These are phyloP conservation scores for Clitoria ternatea DNA, from an alignment of 306 rosid genomes.

Conservation along the genomic window DNA sequence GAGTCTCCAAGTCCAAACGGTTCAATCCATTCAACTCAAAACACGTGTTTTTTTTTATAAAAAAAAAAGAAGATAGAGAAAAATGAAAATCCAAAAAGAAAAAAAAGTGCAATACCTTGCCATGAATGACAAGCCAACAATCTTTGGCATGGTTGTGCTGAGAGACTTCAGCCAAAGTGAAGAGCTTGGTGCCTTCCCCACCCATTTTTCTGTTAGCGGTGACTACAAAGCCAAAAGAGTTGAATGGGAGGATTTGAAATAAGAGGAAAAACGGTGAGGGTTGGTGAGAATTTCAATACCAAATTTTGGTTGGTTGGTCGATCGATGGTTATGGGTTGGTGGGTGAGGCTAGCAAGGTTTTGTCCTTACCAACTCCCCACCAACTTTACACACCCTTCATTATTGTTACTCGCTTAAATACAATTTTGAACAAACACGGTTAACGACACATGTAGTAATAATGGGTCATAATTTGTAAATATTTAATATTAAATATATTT, in stretches of 20 bases:
- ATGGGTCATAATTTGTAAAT: too few relatives aligned
- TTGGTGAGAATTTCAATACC: constrained; percentile 25
- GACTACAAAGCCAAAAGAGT: background rate
- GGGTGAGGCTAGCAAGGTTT: background rate
- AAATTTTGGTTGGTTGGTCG: background rate
- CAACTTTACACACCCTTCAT: background rate
- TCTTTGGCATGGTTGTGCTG: constrained; percentile 50
- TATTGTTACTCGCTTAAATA: too few relatives aligned
- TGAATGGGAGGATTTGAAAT: constrained; percentile 32
- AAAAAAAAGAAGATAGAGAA: background rate
- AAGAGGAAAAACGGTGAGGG: background rate
- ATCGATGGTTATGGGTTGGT: constrained; percentile 19
- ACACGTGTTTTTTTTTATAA: too few relatives aligned
- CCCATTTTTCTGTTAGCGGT: constrained; percentile 39
- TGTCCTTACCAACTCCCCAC: background rate
- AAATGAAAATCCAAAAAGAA: background rate
- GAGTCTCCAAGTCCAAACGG: background rate
- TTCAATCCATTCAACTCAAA: background rate
- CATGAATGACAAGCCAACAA: constrained; percentile 80
- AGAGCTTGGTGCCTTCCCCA: constrained; percentile 46
- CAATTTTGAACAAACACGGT: too few relatives aligned
- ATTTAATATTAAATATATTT: too few relatives aligned
- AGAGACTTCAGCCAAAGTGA: constrained; percentile 63
- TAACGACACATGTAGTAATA: too few relatives aligned
- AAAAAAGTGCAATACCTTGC: constrained; percentile 50